Evolutionary conservation across 2,329 filamentous ascomycete genomes (phyloP), one percentile per base, ranked within the genome.

Genomic region (Colletotrichum falcatum): DNA sequence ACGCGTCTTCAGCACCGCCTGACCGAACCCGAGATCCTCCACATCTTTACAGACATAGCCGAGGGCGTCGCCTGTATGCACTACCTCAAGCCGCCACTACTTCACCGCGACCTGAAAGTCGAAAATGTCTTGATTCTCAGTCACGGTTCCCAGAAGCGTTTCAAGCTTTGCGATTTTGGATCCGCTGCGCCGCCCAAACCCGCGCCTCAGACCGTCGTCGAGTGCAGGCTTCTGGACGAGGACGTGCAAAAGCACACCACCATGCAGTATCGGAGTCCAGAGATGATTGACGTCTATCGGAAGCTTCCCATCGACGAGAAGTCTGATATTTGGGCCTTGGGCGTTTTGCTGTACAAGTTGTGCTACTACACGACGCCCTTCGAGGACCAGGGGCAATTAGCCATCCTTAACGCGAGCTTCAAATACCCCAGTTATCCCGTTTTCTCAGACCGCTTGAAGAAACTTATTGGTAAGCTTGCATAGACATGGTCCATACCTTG

Each of bases 291-390:
- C 78, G 96, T 99, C 30, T 99, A 98, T 82, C 88, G 95, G 73
- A 97, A 97, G 81, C 94, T 95, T 76, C 94, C 96, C 0, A 97
- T 99, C 78, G 94, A 99, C 78, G 96, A 99, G 83, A 99, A 99
- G 84, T 97, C 95, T 59, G 96, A 99, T 80, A 98, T 99, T 37
- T 99, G 95, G 96, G 96, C 96, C 1, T 83, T 99, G 72, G 96
- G 96, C 6, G 96, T 99, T 51, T 84, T 99, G 69, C 83, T 99
- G 65, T 99, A 99, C 85, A 99, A 99, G 85, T 87, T 99, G 72
- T 99, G 96, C 84, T 99, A 98, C 82, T 99, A 99, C 82, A 99
- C 96, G 1, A 99, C 96, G 7, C 96, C 96, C 0, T 99, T 99
- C 77, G 96, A 99, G 82, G 95, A 98, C 73, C 94, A 97, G 78